phyloP scores from a whole-genome alignment of 371 early-diverging fungal species.

The Apophysomyces sp. region DNA sequence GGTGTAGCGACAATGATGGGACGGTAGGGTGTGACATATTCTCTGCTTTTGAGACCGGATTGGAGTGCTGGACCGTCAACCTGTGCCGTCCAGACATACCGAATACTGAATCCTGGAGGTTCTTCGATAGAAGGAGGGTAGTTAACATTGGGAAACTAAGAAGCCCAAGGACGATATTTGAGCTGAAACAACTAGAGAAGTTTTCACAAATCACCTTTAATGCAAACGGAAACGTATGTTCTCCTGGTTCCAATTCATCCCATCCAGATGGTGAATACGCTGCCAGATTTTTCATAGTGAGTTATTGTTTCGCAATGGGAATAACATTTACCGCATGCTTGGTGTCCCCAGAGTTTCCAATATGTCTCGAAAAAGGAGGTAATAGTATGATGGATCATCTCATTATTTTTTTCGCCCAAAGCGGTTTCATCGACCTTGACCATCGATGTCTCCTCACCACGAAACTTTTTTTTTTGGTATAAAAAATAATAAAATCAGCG shows the following conservation, averaged over 20 bases:
- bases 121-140: conserved; percentile 42
- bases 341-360: conserved; percentile 37
- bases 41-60: conserved; percentile 37
- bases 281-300: not conserved
- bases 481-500: not conserved
- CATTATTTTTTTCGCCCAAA: conserved; percentile 17
- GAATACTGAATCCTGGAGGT: conserved; percentile 34
- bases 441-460: conserved; percentile 34
- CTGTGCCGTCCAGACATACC: conserved; percentile 51
- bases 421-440: conserved; percentile 31
- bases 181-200: too few relatives aligned
- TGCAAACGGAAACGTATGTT: conserved; percentile 51
- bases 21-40: conserved; percentile 36
- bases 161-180: not conserved
- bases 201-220: conserved; percentile 38
- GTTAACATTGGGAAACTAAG: conserved; percentile 43
- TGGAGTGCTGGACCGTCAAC: conserved; percentile 47
- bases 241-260: conserved; percentile 48
- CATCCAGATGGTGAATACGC: conserved; percentile 47
- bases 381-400: conserved; percentile 31
- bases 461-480: conserved; percentile 27
- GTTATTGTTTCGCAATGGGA: not conserved
- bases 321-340: conserved; percentile 23
- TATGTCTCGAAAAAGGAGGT: conserved; percentile 34
- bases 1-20: conserved; percentile 36